Evolutionary conservation across 768 basidiomycete species (phyloP).

Genomic region (Mycena filopes): DNA sequence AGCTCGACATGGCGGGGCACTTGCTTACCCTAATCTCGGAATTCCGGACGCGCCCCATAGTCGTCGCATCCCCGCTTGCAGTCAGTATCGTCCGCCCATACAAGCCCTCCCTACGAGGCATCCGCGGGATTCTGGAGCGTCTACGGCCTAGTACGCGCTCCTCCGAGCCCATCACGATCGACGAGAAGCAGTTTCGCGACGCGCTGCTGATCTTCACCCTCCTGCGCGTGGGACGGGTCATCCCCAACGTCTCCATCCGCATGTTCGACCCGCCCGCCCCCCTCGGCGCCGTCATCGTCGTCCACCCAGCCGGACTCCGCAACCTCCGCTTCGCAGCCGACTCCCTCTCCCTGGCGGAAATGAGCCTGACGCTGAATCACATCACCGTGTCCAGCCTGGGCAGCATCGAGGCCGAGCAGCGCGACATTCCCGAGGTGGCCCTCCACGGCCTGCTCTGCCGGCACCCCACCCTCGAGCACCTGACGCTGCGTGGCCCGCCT

Average conservation of each 20-base stretch:
- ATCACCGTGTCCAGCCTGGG: constrained; percentile 8
- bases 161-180: not conserved
- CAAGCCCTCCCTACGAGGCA: not conserved
- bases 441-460: constrained; percentile 7
- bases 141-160: not conserved
- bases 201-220: not conserved
- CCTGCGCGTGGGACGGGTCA: not conserved
- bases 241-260: constrained; percentile 11
- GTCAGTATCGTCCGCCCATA: constrained; percentile 12
- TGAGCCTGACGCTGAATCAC: not conserved
- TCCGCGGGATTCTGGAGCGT: not conserved
- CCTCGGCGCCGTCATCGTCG: constrained; percentile 6
- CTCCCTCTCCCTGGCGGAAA: constrained; percentile 9
- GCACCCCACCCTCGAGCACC: constrained; percentile 5
- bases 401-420: not conserved
- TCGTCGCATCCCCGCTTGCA: not conserved
- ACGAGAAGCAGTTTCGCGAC: constrained; percentile 3
- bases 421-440: not conserved
- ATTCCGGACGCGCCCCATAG: not conserved
- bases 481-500: not conserved
- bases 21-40: not conserved
- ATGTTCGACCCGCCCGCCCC: constrained; percentile 3
- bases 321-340: constrained; percentile 9
- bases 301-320: not conserved
- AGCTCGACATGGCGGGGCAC: not conserved